These are phyloP conservation scores for Malus sieversii DNA, from an alignment of 306 rosid species.

Conservation along the genomic window DNA sequence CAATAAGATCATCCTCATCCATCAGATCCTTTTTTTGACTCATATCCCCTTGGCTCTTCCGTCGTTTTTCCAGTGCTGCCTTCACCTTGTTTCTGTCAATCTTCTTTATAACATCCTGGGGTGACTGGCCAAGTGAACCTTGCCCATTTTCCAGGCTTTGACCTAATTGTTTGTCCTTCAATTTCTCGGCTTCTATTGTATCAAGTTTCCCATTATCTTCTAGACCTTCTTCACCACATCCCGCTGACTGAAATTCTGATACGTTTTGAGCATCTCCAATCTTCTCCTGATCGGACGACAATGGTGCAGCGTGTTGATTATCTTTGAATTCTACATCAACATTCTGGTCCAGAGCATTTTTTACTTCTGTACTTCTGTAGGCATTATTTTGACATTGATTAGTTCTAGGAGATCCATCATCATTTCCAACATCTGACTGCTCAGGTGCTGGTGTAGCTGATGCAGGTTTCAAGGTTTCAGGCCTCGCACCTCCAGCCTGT, in stretches of 20 bases:
- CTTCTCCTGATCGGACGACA: constrained; percentile 29
- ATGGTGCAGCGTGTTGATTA: constrained; percentile 23
- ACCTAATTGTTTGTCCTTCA: constrained; percentile 48
- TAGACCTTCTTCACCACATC: constrained; percentile 40
- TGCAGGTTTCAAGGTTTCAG: constrained; percentile 43
- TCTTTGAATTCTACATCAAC: constrained; percentile 51
- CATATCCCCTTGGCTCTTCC: constrained; percentile 64
- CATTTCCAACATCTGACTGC: constrained; percentile 41
- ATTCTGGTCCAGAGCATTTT: constrained; percentile 29
- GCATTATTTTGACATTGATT: constrained; percentile 50
- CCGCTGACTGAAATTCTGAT: constrained; percentile 34
- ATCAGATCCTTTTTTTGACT: constrained; percentile 59
- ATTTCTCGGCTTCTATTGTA: constrained; percentile 46
- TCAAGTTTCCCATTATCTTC: constrained; percentile 53
- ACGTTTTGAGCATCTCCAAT: constrained; percentile 33
- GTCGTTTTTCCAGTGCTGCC: constrained; percentile 88
- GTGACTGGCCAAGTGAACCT: constrained; percentile 44
- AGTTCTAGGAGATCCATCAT: constrained; percentile 35
- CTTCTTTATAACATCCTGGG: constrained; percentile 72
- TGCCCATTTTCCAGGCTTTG: constrained; percentile 50
- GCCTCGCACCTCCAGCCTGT: constrained; percentile 47
- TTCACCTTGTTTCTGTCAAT: constrained; percentile 78
- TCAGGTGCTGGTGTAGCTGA: constrained; percentile 48
- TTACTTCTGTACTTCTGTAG: constrained; percentile 51
- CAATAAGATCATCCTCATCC: constrained; percentile 96